Conservation (phyloP, 257 asterid genomes). For the Solanum bukasovii region DNA sequence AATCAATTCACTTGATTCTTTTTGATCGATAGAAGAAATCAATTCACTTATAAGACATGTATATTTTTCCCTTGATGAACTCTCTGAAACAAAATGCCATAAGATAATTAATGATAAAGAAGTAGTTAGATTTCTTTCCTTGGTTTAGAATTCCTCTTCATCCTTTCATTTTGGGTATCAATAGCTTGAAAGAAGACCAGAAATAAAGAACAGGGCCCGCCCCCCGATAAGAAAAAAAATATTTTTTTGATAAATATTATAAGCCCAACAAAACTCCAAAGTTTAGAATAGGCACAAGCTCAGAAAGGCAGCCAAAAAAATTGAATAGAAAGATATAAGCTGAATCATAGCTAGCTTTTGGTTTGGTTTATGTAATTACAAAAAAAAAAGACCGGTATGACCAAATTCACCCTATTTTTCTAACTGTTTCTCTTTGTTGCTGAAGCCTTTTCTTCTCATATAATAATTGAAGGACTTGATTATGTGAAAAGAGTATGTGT, state of each 20-base stretch:
- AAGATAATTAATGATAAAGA: background rate
- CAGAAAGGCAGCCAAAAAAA: background rate
- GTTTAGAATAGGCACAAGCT: background rate
- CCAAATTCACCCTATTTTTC: background rate
- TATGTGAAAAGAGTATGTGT: background rate
- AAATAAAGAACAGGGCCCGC: background rate
- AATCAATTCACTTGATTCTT: background rate
- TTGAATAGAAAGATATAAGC: background rate
- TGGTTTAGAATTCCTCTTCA: background rate
- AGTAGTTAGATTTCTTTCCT: background rate
- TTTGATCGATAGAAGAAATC: background rate
- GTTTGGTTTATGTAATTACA: background rate
- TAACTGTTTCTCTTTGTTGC: background rate
- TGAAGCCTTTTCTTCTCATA: background rate
- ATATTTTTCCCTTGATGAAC: background rate
- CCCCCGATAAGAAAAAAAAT: background rate
- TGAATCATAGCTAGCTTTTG: background rate
- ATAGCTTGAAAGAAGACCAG: background rate
- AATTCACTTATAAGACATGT: background rate
- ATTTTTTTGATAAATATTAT: background rate
- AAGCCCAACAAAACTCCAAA: background rate
- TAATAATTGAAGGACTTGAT: background rate
- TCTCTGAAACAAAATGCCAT: background rate
- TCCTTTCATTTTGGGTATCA: background rate
- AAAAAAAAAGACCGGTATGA: background rate